These are phyloP conservation scores for Mucor saturninus DNA, from an alignment of 371 early-diverging fungal species.

Conservation along the genomic window DNA sequence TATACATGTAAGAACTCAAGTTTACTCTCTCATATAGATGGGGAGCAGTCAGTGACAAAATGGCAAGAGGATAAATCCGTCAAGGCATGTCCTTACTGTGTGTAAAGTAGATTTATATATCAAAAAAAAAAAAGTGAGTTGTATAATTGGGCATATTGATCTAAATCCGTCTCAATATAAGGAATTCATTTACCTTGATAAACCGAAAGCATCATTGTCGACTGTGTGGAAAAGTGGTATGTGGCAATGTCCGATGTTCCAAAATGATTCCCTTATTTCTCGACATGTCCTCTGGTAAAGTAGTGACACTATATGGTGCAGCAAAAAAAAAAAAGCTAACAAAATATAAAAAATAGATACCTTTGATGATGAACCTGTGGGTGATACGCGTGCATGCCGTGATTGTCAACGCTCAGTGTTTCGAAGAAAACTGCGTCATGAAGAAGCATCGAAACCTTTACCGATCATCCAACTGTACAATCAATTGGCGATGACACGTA, in stretches of 20 bases:
- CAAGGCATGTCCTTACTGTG: constrained; percentile 58
- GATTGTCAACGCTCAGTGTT: constrained; percentile 63
- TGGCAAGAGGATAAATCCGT: constrained; percentile 70
- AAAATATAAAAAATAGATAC: constrained; percentile 26
- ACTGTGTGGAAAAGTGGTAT: constrained; percentile 77
- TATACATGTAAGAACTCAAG: background rate
- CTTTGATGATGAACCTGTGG: constrained; percentile 59
- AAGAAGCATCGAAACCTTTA: constrained; percentile 48
- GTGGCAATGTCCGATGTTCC: constrained; percentile 66
- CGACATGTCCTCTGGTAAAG: constrained; percentile 59
- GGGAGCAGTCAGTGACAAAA: constrained; percentile 66
- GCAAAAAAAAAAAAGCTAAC: background rate
- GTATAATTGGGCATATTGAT: no score
- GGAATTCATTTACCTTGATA: constrained; percentile 50
- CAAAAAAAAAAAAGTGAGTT: background rate
- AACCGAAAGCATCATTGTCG: constrained; percentile 84
- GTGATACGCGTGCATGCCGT: constrained; percentile 66
- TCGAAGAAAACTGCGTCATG: constrained; percentile 52
- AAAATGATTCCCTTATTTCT: constrained; percentile 59
- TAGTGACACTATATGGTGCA: background rate
- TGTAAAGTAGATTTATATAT: constrained; percentile 37
- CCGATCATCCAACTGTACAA: constrained; percentile 55
- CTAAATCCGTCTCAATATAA: constrained; percentile 10
- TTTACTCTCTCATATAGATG: constrained; percentile 34
- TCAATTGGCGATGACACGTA: constrained; percentile 41